Evolutionary conservation across 2,329 filamentous ascomycete genomes (phyloP), one percentile per base, ranked within the genome.

Genomic region (Aureobasidium sp.): DNA sequence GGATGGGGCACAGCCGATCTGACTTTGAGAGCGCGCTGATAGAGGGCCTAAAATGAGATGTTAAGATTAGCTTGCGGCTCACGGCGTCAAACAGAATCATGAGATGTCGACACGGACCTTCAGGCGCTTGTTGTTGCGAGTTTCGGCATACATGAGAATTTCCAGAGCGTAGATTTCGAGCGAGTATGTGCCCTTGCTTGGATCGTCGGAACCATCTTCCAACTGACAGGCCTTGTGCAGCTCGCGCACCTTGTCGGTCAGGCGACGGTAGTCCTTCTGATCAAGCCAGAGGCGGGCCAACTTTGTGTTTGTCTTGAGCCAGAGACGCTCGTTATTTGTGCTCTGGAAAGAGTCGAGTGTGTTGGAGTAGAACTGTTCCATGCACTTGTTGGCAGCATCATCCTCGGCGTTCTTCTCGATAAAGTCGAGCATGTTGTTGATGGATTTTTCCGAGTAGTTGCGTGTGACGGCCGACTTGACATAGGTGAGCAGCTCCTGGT

Each of bases 221-320:
- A 82, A 84, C 74, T 96, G 91, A 70, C 94, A 99, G 34, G 91
- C 87, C 69, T 85, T 87, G 78, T 97, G 93, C 48, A 99, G 81
- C 71, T 97, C 91, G 37, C 87, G 83, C 10, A 97, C 83, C 73
- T 96, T 97, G 73, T 86, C 90, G 21, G 85, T 86, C 21, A 97
- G 83, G 13, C 88, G 83, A 6, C 78, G 75, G 73, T 97, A 97
- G 72, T 97, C 89, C 72, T 94, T 95, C 65, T 91, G 87, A 68
- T 96, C 93, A 32, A 99, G 82, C 76, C 93, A 90, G 16, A 99
- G 82, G 72, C 92, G 91, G 42, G 91, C 90, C 27, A 97, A 84
- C 79, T 99, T 99, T 74, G 97, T 95, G 73, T 96, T 97, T 5
- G 94, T 99, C 80, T 97, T 97, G 62, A 99, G 82, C 91, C 93